These are phyloP conservation scores for Penicillium nucicola DNA, from an alignment of 495 filamentous ascomycete genomes.

Conservation along the genomic window DNA sequence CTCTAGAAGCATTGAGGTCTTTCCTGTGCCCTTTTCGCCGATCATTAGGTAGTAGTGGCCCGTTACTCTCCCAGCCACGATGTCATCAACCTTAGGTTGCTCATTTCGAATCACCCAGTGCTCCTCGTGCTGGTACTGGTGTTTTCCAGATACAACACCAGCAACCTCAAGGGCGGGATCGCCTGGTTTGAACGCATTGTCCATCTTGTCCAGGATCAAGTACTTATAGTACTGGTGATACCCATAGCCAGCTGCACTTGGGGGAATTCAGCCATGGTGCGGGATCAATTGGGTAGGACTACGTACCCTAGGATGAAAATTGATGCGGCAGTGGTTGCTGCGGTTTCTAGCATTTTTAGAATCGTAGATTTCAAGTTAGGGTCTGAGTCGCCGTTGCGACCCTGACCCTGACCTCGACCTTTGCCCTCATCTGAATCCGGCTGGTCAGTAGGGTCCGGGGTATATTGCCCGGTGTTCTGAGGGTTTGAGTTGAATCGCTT, in stretches of 20 bases:
- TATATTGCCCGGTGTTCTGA: conserved; percentile 21
- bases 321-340: conserved; percentile 82
- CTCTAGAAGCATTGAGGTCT: conserved; percentile 91
- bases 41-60: conserved; percentile 94
- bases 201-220: conserved; percentile 82
- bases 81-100: conserved; percentile 72
- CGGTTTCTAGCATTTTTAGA: conserved; percentile 82
- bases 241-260: conserved; percentile 70
- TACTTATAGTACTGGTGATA: conserved; percentile 90
- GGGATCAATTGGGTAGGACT: no score
- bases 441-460: conserved; percentile 33
- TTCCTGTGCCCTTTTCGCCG: conserved; percentile 94
- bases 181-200: conserved; percentile 87
- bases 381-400: conserved; percentile 27
- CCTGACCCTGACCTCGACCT: conserved; percentile 14
- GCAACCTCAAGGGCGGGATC: conserved; percentile 90
- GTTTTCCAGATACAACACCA: conserved; percentile 59
- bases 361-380: conserved; percentile 44
- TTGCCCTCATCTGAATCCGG: conserved; percentile 28
- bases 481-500: conserved; percentile 31
- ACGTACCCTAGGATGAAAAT: conserved; percentile 75
- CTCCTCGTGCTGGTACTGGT: conserved; percentile 52
- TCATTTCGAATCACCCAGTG: conserved; percentile 83
- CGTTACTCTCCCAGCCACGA: conserved; percentile 62
- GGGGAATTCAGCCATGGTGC: conserved; percentile 16